Evolutionary conservation across 805 yeast genomes (phyloP).

Genomic region (Ogataea minuta): DNA sequence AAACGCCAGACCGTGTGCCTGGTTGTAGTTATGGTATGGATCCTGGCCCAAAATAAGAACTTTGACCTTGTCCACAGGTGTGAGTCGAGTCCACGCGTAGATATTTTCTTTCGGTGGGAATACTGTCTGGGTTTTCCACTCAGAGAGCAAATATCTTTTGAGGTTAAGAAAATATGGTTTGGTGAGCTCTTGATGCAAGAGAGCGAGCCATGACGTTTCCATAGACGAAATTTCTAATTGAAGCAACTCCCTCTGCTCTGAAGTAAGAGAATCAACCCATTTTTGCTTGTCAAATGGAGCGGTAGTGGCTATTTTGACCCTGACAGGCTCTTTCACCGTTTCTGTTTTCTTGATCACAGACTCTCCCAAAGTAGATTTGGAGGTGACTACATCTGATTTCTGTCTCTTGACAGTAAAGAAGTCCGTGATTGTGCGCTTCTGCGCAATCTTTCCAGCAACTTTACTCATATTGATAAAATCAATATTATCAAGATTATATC

Average conservation of each 20-base stretch:
- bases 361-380: not conserved
- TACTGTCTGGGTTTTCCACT: conserved; percentile 43
- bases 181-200: conserved; percentile 66
- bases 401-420: conserved; percentile 17
- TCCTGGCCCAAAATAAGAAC: conserved; percentile 92
- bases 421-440: conserved; percentile 20
- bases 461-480: conserved; percentile 1
- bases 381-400: conserved; percentile 4
- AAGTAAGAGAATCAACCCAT: conserved; percentile 50
- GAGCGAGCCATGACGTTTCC: conserved; percentile 75
- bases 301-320: conserved; percentile 1
- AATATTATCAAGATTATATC: conserved; percentile 1
- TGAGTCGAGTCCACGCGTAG: conserved; percentile 87
- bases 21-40: conserved; percentile 89
- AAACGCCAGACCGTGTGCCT: conserved; percentile 96
- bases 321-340: conserved; percentile 1
- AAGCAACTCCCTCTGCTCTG: conserved; percentile 51
- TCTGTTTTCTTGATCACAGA: not conserved
- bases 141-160: conserved; percentile 58
- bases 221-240: conserved; percentile 66
- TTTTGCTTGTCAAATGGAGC: conserved; percentile 44
- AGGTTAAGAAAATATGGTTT: conserved; percentile 81
- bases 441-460: conserved; percentile 6
- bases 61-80: conserved; percentile 71
- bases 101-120: conserved; percentile 79